A percentile compares a stretch with the other conserved stretches of the same genome.
phyloP scores from a whole-genome alignment of 371 early-diverging fungal species.

The Mucor lusitanicus region DNA sequence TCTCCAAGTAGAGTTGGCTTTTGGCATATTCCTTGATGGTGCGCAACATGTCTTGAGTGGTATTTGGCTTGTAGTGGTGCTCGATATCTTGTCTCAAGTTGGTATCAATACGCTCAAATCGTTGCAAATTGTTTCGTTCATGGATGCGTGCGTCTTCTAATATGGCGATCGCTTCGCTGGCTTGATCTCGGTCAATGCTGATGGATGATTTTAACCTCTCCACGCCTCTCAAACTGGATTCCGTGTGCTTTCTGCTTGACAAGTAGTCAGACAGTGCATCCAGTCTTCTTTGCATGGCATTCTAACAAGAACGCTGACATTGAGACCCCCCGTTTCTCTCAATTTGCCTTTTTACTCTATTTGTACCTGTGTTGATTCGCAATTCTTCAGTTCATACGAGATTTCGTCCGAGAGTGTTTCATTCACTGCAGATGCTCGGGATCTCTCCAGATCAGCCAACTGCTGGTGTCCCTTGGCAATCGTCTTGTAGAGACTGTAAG shows the following conservation, averaged over 20 bases:
- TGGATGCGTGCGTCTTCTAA: constrained; percentile 35
- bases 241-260: constrained; percentile 32
- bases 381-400: constrained; percentile 35
- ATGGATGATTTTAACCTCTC: constrained; percentile 47
- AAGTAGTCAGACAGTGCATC: constrained; percentile 34
- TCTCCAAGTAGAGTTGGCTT: constrained; percentile 41
- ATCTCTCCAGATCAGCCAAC: constrained; percentile 26
- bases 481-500: constrained; percentile 29
- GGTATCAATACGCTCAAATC: constrained; percentile 37
- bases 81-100: constrained; percentile 38
- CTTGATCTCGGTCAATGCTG: constrained; percentile 39
- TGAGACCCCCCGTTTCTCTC: no score
- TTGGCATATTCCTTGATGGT: constrained; percentile 38
- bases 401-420: constrained; percentile 40
- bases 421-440: constrained; percentile 23
- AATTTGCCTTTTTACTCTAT: not conserved
- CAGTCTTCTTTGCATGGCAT: constrained; percentile 34
- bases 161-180: constrained; percentile 40
- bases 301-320: constrained; percentile 4
- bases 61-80: constrained; percentile 25
- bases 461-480: constrained; percentile 38
- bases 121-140: constrained; percentile 25
- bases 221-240: constrained; percentile 33
- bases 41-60: constrained; percentile 26
- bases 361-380: constrained; percentile 32